Percentiles rank a stretch among this genome's conserved stretches.
Evolutionary conservation across 75 land plant genomes (phyloP).

Genomic region (Larix kaempferi): DNA sequence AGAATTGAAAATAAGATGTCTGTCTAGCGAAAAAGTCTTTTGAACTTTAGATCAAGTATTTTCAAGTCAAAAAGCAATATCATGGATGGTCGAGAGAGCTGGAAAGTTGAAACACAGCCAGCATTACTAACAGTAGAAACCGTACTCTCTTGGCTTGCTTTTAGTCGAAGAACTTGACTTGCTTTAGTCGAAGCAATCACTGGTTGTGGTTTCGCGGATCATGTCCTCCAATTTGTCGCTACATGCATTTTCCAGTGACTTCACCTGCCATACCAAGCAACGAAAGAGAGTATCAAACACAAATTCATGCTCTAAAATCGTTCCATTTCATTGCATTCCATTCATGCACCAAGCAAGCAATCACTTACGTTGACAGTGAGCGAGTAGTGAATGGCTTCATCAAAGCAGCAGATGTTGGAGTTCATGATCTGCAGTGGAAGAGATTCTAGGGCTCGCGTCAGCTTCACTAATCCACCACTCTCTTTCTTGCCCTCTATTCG

Average conservation of each 20-base stretch:
- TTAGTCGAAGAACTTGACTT: too few relatives aligned
- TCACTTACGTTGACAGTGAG: constrained; percentile 1
- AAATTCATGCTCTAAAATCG: not conserved
- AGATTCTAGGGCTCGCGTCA: not conserved
- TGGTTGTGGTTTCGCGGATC: not conserved
- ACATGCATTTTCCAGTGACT: not conserved
- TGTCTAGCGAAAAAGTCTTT: too few relatives aligned
- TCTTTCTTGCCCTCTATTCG: not conserved
- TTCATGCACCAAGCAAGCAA: not conserved
- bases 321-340: not conserved
- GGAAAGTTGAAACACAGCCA: too few relatives aligned
- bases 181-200: not conserved
- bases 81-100: too few relatives aligned
- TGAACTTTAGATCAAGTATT: too few relatives aligned
- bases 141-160: too few relatives aligned
- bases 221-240: not conserved
- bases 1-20: too few relatives aligned
- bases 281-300: not conserved
- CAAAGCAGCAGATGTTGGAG: constrained; percentile 4
- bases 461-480: not conserved
- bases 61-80: too few relatives aligned
- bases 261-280: not conserved
- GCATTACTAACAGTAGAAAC: too few relatives aligned
- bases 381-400: not conserved
- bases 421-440: constrained; percentile 4